phyloP scores from a whole-genome alignment of 148 eudicot species.

The Diospyros lotus region DNA sequence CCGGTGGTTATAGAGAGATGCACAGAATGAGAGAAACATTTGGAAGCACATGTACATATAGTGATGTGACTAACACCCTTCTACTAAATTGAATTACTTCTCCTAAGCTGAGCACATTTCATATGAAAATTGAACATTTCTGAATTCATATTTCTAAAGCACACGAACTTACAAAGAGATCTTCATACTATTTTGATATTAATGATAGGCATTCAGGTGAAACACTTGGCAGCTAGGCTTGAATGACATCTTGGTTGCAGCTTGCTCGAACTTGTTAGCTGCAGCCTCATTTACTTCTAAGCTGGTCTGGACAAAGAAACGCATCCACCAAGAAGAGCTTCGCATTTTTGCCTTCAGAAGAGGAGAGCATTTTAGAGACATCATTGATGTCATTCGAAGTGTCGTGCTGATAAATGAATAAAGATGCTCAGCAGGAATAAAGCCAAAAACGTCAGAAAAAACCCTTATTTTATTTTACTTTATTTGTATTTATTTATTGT shows the following conservation, averaged over 20 bases:
- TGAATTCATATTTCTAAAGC: background rate
- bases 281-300: slow-evolving; percentile 35
- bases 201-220: slow-evolving; percentile 33
- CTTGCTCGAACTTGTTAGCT: slow-evolving; percentile 31
- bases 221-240: slow-evolving; percentile 42
- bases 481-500: too few relatives aligned
- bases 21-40: background rate
- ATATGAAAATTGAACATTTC: background rate
- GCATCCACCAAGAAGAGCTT: slow-evolving; percentile 39
- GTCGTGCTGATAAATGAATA: background rate
- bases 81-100: background rate
- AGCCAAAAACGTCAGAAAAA: background rate
- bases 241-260: slow-evolving; percentile 25
- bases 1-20: too few relatives aligned
- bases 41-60: background rate
- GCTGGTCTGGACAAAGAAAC: slow-evolving; percentile 37
- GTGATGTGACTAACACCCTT: background rate
- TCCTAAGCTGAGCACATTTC: background rate
- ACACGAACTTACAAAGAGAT: background rate
- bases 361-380: background rate
- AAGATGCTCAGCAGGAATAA: background rate
- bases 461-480: background rate
- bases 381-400: background rate
- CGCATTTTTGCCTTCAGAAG: slow-evolving; percentile 37
- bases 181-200: slow-evolving; percentile 1